phyloP scores from a whole-genome alignment of 2,329 filamentous ascomycete species.

The Sporothrix pseudoabietina region DNA sequence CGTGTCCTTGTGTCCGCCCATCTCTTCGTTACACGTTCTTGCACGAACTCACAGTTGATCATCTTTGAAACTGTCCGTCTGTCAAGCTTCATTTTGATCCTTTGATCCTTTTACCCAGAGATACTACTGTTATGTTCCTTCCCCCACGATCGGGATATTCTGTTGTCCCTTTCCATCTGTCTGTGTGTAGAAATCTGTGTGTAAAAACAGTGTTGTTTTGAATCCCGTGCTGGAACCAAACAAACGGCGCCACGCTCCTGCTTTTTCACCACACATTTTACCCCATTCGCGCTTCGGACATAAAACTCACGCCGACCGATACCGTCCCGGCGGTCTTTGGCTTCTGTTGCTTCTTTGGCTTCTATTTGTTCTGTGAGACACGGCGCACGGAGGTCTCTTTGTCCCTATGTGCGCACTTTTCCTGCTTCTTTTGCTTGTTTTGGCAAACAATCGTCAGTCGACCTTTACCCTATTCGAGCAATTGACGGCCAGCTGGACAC shows the following conservation, averaged over 20 bases:
- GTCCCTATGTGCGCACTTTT: not conserved
- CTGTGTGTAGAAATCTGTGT: not conserved
- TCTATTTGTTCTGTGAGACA: not conserved
- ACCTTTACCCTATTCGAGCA: not conserved
- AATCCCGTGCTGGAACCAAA: not conserved
- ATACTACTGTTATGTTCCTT: not conserved
- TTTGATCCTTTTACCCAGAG: not conserved
- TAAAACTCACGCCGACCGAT: constrained; percentile 30
- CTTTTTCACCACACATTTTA: not conserved
- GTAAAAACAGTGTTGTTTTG: not conserved
- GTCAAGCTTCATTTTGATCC: not conserved
- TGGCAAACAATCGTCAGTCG: not conserved
- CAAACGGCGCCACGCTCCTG: constrained; percentile 8
- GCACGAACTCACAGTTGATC: not conserved
- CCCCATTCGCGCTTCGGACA: constrained; percentile 31
- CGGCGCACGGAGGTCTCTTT: constrained; percentile 18
- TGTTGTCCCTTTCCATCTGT: not conserved
- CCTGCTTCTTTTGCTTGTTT: too few relatives aligned
- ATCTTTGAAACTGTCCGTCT: not conserved
- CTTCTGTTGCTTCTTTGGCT: not conserved
- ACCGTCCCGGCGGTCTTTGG: not conserved
- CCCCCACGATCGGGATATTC: not conserved
- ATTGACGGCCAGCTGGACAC: not conserved
- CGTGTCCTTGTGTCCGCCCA: not conserved
- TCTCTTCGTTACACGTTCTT: not conserved